Percentiles rank a stretch among this genome's conserved stretches.
phyloP scores from a whole-genome alignment of 306 rosid genomes.

The Corylus americana region DNA sequence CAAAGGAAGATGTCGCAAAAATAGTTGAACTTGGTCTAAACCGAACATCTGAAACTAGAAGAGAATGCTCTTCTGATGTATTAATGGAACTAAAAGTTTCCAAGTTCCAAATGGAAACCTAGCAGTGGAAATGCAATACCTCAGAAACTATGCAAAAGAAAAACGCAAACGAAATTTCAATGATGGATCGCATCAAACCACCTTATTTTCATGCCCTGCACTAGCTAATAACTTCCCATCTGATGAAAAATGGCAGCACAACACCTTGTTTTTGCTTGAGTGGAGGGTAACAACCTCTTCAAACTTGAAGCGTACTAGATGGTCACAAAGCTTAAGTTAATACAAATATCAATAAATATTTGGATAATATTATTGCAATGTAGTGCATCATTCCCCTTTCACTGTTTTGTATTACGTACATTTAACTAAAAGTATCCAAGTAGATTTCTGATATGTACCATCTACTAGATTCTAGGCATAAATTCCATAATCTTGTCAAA shows the following conservation, averaged over 20 bases:
- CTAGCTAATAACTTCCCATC: slow-evolving; percentile 60
- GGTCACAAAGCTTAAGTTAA: slow-evolving; percentile 19
- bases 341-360: slow-evolving; percentile 1
- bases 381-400: slow-evolving; percentile 6
- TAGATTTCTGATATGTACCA: not conserved
- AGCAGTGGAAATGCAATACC: slow-evolving; percentile 31
- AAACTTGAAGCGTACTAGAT: slow-evolving; percentile 43
- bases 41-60: slow-evolving; percentile 60
- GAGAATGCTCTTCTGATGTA: slow-evolving; percentile 50
- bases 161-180: slow-evolving; percentile 22
- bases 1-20: slow-evolving; percentile 74
- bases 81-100: slow-evolving; percentile 39
- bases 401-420: not conserved
- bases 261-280: slow-evolving; percentile 44
- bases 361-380: not conserved
- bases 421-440: not conserved
- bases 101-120: slow-evolving; percentile 66
- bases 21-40: slow-evolving; percentile 51
- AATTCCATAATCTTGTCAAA: not conserved
- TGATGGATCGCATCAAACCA: slow-evolving; percentile 20
- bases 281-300: slow-evolving; percentile 51
- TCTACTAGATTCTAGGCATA: not conserved
- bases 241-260: slow-evolving; percentile 67
- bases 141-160: slow-evolving; percentile 27
- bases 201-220: slow-evolving; percentile 68